Base-by-base conservation (phyloP, 2,329 filamentous ascomycete species). In the Ophiocordyceps camponoti-rufipedis region DNA sequence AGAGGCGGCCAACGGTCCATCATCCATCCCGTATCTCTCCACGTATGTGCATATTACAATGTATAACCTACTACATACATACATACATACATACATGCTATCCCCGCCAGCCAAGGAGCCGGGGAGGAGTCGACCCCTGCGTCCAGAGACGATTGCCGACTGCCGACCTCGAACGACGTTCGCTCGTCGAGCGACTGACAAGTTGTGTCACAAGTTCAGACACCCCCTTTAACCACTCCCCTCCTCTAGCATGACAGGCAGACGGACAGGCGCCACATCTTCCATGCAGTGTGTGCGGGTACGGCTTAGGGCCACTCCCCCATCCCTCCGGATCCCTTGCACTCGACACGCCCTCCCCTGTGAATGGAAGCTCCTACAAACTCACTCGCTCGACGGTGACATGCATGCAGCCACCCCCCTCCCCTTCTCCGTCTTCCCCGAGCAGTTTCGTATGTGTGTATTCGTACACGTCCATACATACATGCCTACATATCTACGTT, bases 221-320 rank as follows among this genome's bases (percentile, higher is more conserved):
- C 31, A 33, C 31, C 31, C 31, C 31, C 31, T 33, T 33, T 8
- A 33, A 7, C 9, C 9, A 48, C 52, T 49, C 51, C 48, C 46
- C 44, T 46, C 45, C 46, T 23, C 23, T 23, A 51, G 49, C 43
- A 45, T 44, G 48, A 50, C 39, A 29, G 41, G 33, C 33, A 44
- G 33, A 16, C 23, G 23, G 38, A 16, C 23, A 35, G 38, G 41
- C 40, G 40, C 44, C 44, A 41, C 40, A 28, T 33, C 44, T 41
- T 40, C 13, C 35, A 39, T n/a, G 13, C 35, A 39, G 35, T 14
- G n/a, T 16, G 14, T 39, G n/a, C 35, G 35, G 35, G n/a, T 39
- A 39, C 35, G 31, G 31, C 31, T n/a, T 39, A 39, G 13, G 8
- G 11, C 3, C 13, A 39, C 35, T 14, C 35, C 35, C 35, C 14